Evolutionary conservation across 2,329 filamentous ascomycete species (phyloP), one percentile per base, ranked within the genome.

Genomic region (Claviceps spartinae): DNA sequence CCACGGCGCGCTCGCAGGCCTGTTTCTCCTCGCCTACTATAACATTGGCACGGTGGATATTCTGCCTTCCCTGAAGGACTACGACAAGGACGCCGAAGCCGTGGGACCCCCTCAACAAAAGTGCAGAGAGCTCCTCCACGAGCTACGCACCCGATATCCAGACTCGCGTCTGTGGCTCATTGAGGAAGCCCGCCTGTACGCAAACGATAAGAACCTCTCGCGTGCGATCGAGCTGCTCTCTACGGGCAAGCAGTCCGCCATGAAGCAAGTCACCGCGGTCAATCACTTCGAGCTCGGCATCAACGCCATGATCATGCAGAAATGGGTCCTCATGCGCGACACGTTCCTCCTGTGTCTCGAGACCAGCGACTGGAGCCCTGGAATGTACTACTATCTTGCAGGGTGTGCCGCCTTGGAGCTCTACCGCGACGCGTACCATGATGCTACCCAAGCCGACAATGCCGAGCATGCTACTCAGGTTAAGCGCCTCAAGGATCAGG

Each of bases 31-130:
- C 16, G 83, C 81, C 0, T 97, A 89, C 67, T 95, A 96, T 69
- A 95, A 95, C 63, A 86, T 94, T 16, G 87, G 86, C 1, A 85
- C 88, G 58, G 88, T 88, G 55, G 93, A 98, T 63, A 96, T 98
- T 52, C 73, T 95, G 16, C 84, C 87, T 0, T 74, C 79, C 20
- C 56, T 59, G 14, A 68, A 73, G 1, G 78, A 82, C 57, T 74
- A 76, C 48, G 69, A 75, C 26, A 68, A 68, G 4, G 73, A 79
- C 14, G 74, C 72, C 14, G 79, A 82, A 56, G 68, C 83, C 0
- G 78, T 85, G 26, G 84, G 83, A 1, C 89, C 90, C 54, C 93
- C 93, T 0, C 74, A 73, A 48, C 76, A 79, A 38, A 79, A 81
- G 54, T 86, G 90, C 56, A 70, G 75, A 48, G 72, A 69, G 2